Evolutionary conservation across 2,329 filamentous ascomycete genomes (phyloP).

Genomic region (Didymosphaeria variabile): DNA sequence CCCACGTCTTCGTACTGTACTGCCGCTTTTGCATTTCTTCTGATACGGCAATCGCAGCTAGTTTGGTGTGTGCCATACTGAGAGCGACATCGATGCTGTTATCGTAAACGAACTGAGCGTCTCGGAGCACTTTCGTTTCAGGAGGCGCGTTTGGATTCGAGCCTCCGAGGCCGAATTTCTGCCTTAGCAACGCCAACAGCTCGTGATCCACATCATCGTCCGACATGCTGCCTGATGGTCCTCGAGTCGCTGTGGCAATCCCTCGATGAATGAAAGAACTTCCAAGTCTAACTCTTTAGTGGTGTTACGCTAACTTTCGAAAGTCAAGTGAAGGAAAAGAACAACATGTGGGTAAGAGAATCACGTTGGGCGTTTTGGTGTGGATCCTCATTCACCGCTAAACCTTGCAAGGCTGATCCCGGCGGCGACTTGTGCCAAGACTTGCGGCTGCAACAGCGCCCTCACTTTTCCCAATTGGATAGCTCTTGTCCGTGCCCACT

Average conservation of each 20-base stretch:
- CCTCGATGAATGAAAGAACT: neutral
- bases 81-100: slow-evolving; percentile 93
- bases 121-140: slow-evolving; percentile 82
- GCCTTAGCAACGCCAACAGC: slow-evolving; percentile 83
- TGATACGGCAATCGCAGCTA: slow-evolving; percentile 81
- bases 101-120: slow-evolving; percentile 87
- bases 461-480: slow-evolving; percentile 12
- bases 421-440: slow-evolving; percentile 29
- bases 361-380: neutral
- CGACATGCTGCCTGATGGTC: slow-evolving; percentile 67
- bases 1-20: slow-evolving; percentile 88
- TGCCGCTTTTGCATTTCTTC: slow-evolving; percentile 81
- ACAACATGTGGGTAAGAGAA: neutral
- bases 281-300: neutral
- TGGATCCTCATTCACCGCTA: slow-evolving; percentile 15
- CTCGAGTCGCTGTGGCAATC: too few species aligned
- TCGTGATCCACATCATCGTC: slow-evolving; percentile 92
- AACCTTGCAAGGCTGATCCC: slow-evolving; percentile 6
- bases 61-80: slow-evolving; percentile 82
- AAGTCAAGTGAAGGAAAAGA: slow-evolving; percentile 7
- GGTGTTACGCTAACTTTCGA: neutral
- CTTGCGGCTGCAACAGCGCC: slow-evolving; percentile 33
- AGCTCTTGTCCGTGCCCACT: slow-evolving; percentile 10
- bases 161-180: slow-evolving; percentile 73
- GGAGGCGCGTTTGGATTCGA: slow-evolving; percentile 64